Conservation (phyloP, 345 rosid species). For the Turritis glabra region DNA sequence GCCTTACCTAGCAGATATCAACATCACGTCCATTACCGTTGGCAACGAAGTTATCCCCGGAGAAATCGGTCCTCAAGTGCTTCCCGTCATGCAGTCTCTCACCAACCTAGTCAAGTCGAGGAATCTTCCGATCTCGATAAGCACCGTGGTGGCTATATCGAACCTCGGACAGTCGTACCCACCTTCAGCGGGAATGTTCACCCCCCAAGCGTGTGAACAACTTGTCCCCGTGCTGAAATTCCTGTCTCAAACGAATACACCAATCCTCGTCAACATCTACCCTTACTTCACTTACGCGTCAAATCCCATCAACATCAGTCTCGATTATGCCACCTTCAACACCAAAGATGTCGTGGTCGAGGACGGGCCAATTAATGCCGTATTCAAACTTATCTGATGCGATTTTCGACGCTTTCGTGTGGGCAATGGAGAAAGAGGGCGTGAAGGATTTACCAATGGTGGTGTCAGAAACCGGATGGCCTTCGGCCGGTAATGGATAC, state of each 20-base stretch:
- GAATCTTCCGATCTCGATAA: slow-evolving; percentile 25
- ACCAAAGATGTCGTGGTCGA: slow-evolving; percentile 4
- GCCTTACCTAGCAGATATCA: slow-evolving; percentile 32
- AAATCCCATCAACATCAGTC: slow-evolving; percentile 17
- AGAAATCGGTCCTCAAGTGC: background rate
- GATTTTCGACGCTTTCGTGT: slow-evolving; percentile 38
- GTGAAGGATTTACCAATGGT: slow-evolving; percentile 5
- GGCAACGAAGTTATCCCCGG: slow-evolving; percentile 54
- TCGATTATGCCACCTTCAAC: slow-evolving; percentile 37
- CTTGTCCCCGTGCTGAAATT: slow-evolving; percentile 29
- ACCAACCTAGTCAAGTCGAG: slow-evolving; percentile 1
- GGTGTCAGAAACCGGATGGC: slow-evolving; percentile 53
- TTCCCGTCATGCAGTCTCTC: slow-evolving; percentile 36
- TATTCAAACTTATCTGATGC: slow-evolving; percentile 49
- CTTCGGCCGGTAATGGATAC: slow-evolving; percentile 38
- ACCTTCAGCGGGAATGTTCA: slow-evolving; percentile 42
- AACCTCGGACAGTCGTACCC: slow-evolving; percentile 42
- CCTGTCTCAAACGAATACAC: slow-evolving; percentile 9
- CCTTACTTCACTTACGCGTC: slow-evolving; percentile 50
- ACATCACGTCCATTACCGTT: slow-evolving; percentile 29
- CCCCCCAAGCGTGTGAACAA: background rate
- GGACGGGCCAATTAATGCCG: slow-evolving; percentile 35
- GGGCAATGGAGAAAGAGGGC: slow-evolving; percentile 40
- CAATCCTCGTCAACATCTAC: slow-evolving; percentile 43
- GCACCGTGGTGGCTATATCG: slow-evolving; percentile 15